Evolutionary conservation across 495 filamentous ascomycete species (phyloP), one percentile per base, ranked within the genome.

Genomic region (Cercophora samala): DNA sequence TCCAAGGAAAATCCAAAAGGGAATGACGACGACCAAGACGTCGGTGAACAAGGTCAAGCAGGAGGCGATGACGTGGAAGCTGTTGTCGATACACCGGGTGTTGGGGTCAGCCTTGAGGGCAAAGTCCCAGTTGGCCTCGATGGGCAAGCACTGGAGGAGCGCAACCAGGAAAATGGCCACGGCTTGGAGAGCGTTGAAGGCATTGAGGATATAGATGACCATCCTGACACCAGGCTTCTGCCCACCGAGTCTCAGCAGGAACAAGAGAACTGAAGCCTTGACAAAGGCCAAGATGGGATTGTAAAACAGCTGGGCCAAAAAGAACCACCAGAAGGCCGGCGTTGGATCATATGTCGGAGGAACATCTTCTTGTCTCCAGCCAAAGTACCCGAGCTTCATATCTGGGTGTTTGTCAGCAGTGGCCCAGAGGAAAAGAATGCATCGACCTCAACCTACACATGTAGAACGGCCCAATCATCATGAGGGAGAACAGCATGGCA

Each of bases 281-380:
- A 85, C 82, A 2, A 85, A 69, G 22, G 85, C 79, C 55, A 89
- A 75, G 66, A 85, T 80, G 2, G 85, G 85, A 66, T 87, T 86
- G 70, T 88, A 88, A 29, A 88, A 68, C 42, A 87, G 72, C 67
- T 87, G 83, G 54, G 82, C 80, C 1, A 80, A 77, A 24, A 81
- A 82, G 68, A 84, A 77, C 77, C 77, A 79, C 56, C 70, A 73
- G 62, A 72, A 67, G 15, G 71, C 75, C 4, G 73, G 69, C 9
- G 68, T 70, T 58, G 67, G 66, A 58, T 75, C 70, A 24, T 73
- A 21, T 29, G 60, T 71, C 15, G 63, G 74, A 19, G 83, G 81
- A 6, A 84, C 76, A 61, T 83, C 79, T 66, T 74, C 72, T 21
- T 65, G 32, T 64, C 80, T 79, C 54, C 82, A 78, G 19, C 83